Evolutionary conservation across 2,329 filamentous ascomycete genomes (phyloP).

Genomic region (Chaetomiaceae sp.): DNA sequence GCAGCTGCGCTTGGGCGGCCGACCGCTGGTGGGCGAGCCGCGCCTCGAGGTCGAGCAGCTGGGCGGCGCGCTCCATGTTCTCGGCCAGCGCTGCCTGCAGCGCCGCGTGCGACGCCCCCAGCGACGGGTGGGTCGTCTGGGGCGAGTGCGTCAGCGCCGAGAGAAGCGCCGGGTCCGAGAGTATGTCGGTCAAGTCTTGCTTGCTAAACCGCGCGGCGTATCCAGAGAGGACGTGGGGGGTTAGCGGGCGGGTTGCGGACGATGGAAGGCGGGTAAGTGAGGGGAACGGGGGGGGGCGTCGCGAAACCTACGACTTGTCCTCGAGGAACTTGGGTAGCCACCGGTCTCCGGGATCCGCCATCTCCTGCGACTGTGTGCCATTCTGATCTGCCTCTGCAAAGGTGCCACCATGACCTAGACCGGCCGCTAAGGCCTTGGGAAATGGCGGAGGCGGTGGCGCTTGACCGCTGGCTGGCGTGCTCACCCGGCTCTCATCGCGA

Average conservation of each 20-base stretch:
- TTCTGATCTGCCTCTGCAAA: constrained; percentile 27
- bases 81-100: constrained; percentile 62
- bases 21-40: constrained; percentile 58
- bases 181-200: constrained; percentile 68
- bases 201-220: constrained; percentile 48
- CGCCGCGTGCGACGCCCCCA: constrained; percentile 58
- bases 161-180: constrained; percentile 62
- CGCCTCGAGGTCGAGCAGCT: constrained; percentile 56
- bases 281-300: not conserved
- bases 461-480: constrained; percentile 51
- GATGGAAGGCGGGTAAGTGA: constrained; percentile 4
- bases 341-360: constrained; percentile 58
- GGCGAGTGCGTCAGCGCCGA: constrained; percentile 67
- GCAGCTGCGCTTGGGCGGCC: constrained; percentile 71
- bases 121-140: constrained; percentile 65
- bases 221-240: not conserved
- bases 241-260: no score
- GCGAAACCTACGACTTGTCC: constrained; percentile 68
- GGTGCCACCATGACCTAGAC: constrained; percentile 23
- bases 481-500: constrained; percentile 57
- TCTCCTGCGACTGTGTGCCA: constrained; percentile 32
- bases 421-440: constrained; percentile 30
- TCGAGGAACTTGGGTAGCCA: constrained; percentile 75
- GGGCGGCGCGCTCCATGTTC: constrained; percentile 66
- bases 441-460: constrained; percentile 41